A percentile compares a stretch with the other conserved stretches of the same genome.
Conservation (phyloP, 257 asterid genomes). For the Mitragyna speciosa region DNA sequence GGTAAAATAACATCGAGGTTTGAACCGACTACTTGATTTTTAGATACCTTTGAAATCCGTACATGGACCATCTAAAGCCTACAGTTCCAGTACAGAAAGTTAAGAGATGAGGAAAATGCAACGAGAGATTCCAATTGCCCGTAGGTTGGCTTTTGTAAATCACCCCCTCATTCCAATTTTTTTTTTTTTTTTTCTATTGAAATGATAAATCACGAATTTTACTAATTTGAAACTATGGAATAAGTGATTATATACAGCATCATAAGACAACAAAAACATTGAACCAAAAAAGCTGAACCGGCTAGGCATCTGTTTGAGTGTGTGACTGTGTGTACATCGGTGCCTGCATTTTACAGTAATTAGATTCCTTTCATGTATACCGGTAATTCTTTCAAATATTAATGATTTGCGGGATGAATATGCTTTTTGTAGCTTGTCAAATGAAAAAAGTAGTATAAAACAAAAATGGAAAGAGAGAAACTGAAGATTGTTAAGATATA, state of each 20-base stretch:
- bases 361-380: constrained; percentile 20
- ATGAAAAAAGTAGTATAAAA: not conserved
- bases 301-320: constrained; percentile 13
- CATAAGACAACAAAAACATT: constrained; percentile 15
- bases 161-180: not conserved
- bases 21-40: constrained; percentile 34
- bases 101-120: not conserved
- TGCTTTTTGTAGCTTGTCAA: constrained; percentile 3
- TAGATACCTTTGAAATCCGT: constrained; percentile 27
- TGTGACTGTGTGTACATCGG: constrained; percentile 11
- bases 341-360: constrained; percentile 20
- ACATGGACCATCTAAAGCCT: constrained; percentile 9
- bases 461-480: constrained; percentile 4
- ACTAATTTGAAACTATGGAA: not conserved
- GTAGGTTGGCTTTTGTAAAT: not conserved
- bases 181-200: not conserved
- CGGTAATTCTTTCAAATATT: constrained; percentile 16
- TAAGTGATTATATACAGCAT: not conserved
- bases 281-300: constrained; percentile 10
- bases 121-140: not conserved
- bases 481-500: constrained; percentile 24
- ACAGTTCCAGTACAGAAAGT: not conserved
- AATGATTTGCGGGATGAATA: constrained; percentile 20
- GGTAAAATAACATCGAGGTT: constrained; percentile 24
- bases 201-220: not conserved